Evolutionary conservation across 2,329 filamentous ascomycete genomes (phyloP).

Genomic region (Fusarium circinatum): DNA sequence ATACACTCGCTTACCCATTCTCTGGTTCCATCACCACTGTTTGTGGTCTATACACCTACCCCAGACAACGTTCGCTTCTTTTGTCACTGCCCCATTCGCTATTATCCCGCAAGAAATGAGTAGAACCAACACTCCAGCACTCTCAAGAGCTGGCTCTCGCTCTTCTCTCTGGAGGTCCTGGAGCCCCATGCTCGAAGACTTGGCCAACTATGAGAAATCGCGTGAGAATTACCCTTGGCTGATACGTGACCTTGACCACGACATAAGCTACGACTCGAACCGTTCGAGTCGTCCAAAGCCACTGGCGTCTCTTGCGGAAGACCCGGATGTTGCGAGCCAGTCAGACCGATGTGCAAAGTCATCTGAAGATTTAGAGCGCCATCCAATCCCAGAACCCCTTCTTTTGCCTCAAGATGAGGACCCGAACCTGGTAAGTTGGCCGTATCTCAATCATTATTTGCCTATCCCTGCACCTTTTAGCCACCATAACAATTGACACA

Average conservation of each 20-base stretch:
- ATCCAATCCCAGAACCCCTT: slow-evolving; percentile 12
- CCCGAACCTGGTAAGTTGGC: slow-evolving; percentile 35
- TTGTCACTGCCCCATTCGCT: background rate
- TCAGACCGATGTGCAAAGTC: background rate
- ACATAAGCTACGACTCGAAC: background rate
- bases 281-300: background rate
- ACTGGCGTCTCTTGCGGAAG: slow-evolving; percentile 23
- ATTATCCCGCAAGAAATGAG: background rate
- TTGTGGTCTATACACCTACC: background rate
- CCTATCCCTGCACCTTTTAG: background rate
- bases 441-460: no score
- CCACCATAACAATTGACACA: background rate
- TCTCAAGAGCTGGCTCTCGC: slow-evolving; percentile 37
- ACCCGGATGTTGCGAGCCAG: background rate
- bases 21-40: background rate
- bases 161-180: slow-evolving; percentile 46
- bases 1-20: slow-evolving; percentile 12
- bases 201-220: slow-evolving; percentile 45
- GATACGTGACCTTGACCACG: background rate
- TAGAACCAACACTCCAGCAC: slow-evolving; percentile 15
- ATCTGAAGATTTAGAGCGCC: slow-evolving; percentile 11
- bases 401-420: slow-evolving; percentile 19
- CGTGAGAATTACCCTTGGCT: slow-evolving; percentile 47
- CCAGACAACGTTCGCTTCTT: background rate
- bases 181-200: slow-evolving; percentile 37